Evolutionary conservation across 192 early-diverging fungal species (phyloP).

Genomic region (Backusella sp.): DNA sequence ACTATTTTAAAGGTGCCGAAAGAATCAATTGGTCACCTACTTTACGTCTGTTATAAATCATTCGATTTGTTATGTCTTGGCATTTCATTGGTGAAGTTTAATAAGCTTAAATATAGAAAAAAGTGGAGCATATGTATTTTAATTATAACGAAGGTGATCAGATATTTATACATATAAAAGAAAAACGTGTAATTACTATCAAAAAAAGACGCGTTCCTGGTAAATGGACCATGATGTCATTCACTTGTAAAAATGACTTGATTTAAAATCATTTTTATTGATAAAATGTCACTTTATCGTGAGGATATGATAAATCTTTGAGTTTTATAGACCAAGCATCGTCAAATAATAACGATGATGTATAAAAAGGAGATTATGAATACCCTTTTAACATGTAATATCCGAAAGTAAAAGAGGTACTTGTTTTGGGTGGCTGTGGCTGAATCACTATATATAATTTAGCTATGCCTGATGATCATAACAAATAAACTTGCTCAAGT

Average conservation of each 20-base stretch:
- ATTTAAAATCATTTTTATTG: background rate
- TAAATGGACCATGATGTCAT: background rate
- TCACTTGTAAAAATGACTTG: background rate
- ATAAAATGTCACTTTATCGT: background rate
- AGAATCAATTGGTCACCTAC: background rate
- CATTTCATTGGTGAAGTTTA: background rate
- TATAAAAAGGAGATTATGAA: background rate
- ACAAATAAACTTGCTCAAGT: background rate
- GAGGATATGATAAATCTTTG: background rate
- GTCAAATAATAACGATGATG: background rate
- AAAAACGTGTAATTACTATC: background rate
- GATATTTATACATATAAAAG: background rate
- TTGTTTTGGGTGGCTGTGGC: background rate
- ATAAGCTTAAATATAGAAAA: background rate
- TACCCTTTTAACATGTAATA: background rate
- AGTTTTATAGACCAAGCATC: background rate
- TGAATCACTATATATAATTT: background rate
- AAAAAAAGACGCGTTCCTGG: background rate
- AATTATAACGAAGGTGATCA: background rate
- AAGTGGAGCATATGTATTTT: background rate
- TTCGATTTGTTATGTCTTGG: background rate
- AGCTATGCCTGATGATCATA: background rate
- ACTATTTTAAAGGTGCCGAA: background rate
- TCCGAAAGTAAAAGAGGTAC: background rate
- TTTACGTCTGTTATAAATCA: no score